phyloP scores from a whole-genome alignment of 2,329 filamentous ascomycete species.

The Zasmidium citrigriseum region DNA sequence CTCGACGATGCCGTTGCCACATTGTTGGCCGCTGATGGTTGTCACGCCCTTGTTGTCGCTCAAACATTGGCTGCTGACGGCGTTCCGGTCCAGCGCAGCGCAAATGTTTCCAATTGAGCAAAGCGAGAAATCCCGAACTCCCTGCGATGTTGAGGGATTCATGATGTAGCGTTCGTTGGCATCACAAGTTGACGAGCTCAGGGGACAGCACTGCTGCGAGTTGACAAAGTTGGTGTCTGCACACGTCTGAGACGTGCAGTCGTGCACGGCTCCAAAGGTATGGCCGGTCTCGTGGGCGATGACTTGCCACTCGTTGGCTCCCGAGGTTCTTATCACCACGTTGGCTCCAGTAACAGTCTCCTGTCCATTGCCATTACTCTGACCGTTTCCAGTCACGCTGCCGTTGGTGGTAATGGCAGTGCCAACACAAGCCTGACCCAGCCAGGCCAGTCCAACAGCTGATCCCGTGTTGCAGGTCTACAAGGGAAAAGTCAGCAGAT shows the following conservation, averaged over 20 bases:
- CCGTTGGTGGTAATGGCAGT: conserved; percentile 52
- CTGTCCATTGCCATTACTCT: conserved; percentile 45
- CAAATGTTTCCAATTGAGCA: conserved; percentile 95
- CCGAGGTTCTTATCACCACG: conserved; percentile 74
- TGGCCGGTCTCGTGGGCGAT: conserved; percentile 94
- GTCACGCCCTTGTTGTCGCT: conserved; percentile 81
- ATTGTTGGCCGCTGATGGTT: conserved; percentile 80
- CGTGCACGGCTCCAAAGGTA: conserved; percentile 94
- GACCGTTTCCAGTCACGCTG: conserved; percentile 40
- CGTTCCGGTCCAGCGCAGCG: conserved; percentile 75
- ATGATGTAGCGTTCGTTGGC: conserved; percentile 84
- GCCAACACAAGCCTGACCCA: conserved; percentile 77
- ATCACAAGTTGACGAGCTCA: conserved; percentile 68
- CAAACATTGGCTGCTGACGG: conserved; percentile 74
- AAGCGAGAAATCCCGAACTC: conserved; percentile 78
- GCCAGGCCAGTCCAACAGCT: conserved; percentile 90
- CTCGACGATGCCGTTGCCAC: conserved; percentile 97
- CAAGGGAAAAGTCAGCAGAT: no score
- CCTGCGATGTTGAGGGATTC: conserved; percentile 81
- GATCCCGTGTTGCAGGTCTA: conserved; percentile 78
- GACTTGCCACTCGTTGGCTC: conserved; percentile 84
- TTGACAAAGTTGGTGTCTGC: conserved; percentile 59
- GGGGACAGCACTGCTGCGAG: conserved; percentile 76
- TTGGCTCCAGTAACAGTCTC: conserved; percentile 85
- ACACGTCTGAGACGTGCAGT: conserved; percentile 75